phyloP scores from a whole-genome alignment of 352 stramenopile genomes.

The Phytophthora fragariae region DNA sequence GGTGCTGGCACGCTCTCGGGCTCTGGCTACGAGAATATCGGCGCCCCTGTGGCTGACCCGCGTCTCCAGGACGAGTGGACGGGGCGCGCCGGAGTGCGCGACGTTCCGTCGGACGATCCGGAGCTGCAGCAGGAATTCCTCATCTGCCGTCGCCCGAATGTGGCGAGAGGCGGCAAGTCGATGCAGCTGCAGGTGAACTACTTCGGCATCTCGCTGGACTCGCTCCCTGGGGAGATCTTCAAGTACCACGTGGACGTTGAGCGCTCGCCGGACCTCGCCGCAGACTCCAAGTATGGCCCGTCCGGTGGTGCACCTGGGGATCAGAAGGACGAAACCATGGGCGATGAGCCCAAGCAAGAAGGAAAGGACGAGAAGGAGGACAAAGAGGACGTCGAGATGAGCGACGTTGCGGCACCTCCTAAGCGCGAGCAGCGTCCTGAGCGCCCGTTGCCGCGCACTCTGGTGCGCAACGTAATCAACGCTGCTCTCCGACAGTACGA shows the following conservation, averaged over 20 bases:
- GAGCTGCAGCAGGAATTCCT: slow-evolving; percentile 49
- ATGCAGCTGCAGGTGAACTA: slow-evolving; percentile 70
- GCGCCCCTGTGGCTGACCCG: slow-evolving; percentile 56
- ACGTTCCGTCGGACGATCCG: slow-evolving; percentile 53
- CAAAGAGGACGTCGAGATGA: slow-evolving; percentile 55
- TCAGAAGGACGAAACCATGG: slow-evolving; percentile 56
- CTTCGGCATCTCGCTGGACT: slow-evolving; percentile 66
- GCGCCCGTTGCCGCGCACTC: slow-evolving; percentile 47
- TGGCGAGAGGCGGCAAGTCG: slow-evolving; percentile 41
- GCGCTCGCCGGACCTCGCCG: slow-evolving; percentile 45
- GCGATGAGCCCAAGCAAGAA: slow-evolving; percentile 41
- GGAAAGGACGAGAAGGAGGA: slow-evolving; percentile 44
- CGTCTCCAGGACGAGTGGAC: slow-evolving; percentile 61
- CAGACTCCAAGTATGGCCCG: slow-evolving; percentile 63
- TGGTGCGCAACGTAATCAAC: slow-evolving; percentile 73
- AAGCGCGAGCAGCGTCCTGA: slow-evolving; percentile 42
- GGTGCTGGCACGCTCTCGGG: slow-evolving; percentile 51
- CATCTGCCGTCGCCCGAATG: slow-evolving; percentile 58
- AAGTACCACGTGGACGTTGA: slow-evolving; percentile 81
- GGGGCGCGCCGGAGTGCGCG: slow-evolving; percentile 38
- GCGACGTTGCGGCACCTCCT: slow-evolving; percentile 25
- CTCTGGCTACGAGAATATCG: slow-evolving; percentile 64
- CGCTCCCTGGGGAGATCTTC: slow-evolving; percentile 57
- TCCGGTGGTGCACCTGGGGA: slow-evolving; percentile 25
- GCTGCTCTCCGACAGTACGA: slow-evolving; percentile 60